Evolutionary conservation across 1,284 basidiomycete species (phyloP).

Genomic region (Flammula alnicola): DNA sequence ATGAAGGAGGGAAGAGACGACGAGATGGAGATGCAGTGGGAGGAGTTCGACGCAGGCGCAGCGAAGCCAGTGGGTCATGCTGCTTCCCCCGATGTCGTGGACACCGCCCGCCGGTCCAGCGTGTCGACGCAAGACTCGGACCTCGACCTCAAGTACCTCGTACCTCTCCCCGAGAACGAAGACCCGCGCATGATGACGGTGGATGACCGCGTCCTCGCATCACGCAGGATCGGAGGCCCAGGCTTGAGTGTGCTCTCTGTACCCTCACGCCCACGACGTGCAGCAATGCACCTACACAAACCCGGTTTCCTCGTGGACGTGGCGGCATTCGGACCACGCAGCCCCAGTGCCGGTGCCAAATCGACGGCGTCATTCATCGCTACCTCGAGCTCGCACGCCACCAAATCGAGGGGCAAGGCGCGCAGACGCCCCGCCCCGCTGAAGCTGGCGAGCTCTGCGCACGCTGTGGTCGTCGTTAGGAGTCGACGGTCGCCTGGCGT

Average conservation of each 20-base stretch:
- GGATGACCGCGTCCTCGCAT: constrained; percentile 23
- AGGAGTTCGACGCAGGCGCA: constrained; percentile 40
- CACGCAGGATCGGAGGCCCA: constrained; percentile 19
- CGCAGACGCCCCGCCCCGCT: constrained; percentile 52
- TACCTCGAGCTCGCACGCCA: neutral
- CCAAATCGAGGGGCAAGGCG: constrained; percentile 28
- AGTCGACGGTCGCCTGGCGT: too few species aligned
- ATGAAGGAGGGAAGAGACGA: constrained; percentile 19
- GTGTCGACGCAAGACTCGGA: constrained; percentile 57
- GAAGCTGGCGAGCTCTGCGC: constrained; percentile 33
- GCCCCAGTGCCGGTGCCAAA: constrained; percentile 21
- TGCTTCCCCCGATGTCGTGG: too few species aligned
- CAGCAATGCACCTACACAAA: constrained; percentile 46
- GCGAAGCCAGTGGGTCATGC: too few species aligned
- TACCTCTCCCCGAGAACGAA: constrained; percentile 47
- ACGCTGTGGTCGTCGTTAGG: constrained; percentile 9
- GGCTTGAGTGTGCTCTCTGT: constrained; percentile 40
- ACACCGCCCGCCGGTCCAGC: constrained; percentile 43
- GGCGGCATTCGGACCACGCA: constrained; percentile 35
- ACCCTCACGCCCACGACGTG: constrained; percentile 43
- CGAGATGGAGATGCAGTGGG: constrained; percentile 41
- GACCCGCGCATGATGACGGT: constrained; percentile 27
- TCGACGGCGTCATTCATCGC: constrained; percentile 16
- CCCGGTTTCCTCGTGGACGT: constrained; percentile 44
- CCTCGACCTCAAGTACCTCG: constrained; percentile 51